Evolutionary conservation across 2,329 filamentous ascomycete species (phyloP), one percentile per base, ranked within the genome.

Genomic region (Myriosclerotinia duriaeana): DNA sequence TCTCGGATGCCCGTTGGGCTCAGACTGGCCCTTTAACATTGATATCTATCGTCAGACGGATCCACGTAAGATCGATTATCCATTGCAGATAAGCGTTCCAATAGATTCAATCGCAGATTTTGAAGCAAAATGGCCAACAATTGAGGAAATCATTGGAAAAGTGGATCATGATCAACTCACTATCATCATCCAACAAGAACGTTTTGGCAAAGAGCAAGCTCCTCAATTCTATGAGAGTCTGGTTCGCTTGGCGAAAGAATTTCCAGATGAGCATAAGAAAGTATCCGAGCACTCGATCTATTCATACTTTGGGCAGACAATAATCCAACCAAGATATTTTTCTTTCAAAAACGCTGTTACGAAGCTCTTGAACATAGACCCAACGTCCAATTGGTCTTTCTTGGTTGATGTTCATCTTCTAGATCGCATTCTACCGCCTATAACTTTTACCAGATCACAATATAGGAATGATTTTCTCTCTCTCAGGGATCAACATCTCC

Each of bases 301-400:
- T 65, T 65, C 62, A 15, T 65, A 65, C 34, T 65, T 65, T 48
- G 62, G 62, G 8, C 46, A 65, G 53, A 58, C 30, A 15, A 2
- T 17, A 26, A 48, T 22, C 15, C 58, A 14, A 6, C 52, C 53
- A 15, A 65, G 12, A 42, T 65, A 58, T 40, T 11, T 38, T 38
- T 42, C n/a, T 20, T 65, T 65, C 30, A 65, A 65, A 46, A 8
- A 55, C n/a, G 34, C 38, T 15, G 52, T 48, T 6, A 58, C 53
- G 12, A 65, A 65, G 30, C 62, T 65, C 11, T 38, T 65, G 53
- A 56, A 50, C 15, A 65, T 65, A 46, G 62, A 65, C 30, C 62
- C 62, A 34, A 58, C 53, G 36, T 58, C 52, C 11, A 26, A 58
- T 48, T 66, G 55, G 56, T 38, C 34, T 26, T 66, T 66, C 42